These are phyloP conservation scores for Rosa chinensis DNA, from an alignment of 306 rosid genomes.

Conservation along the genomic window DNA sequence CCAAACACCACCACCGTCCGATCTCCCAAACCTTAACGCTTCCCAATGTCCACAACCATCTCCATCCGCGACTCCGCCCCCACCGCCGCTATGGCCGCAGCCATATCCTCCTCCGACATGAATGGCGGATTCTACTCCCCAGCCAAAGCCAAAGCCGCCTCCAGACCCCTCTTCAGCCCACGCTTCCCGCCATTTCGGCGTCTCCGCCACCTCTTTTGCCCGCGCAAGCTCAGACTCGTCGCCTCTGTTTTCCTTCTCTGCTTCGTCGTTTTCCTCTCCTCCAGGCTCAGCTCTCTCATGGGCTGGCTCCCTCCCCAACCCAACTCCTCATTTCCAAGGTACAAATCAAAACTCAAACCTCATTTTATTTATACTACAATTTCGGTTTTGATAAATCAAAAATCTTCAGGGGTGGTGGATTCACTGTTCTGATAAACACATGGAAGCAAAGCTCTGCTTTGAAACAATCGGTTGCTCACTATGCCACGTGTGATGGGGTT, in stretches of 20 bases:
- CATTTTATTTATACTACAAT: not conserved
- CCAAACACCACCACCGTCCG: too few relatives aligned
- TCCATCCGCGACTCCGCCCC: slow-evolving; percentile 24
- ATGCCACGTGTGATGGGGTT: slow-evolving; percentile 42
- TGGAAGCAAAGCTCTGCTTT: slow-evolving; percentile 54
- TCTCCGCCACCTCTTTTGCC: slow-evolving; percentile 20
- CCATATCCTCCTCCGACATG: slow-evolving; percentile 20
- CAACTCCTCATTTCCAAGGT: not conserved
- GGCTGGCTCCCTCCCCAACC: slow-evolving; percentile 47
- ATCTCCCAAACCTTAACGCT: not conserved
- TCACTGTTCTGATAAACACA: slow-evolving; percentile 53
- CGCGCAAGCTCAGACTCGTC: slow-evolving; percentile 41
- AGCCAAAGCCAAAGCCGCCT: slow-evolving; percentile 40
- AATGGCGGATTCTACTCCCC: too few relatives aligned
- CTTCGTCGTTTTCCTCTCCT: slow-evolving; percentile 27
- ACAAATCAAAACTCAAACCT: not conserved
- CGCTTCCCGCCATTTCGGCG: slow-evolving; percentile 28
- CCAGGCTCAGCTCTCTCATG: slow-evolving; percentile 42
- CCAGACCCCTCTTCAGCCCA: slow-evolving; percentile 22
- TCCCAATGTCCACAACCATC: slow-evolving; percentile 22
- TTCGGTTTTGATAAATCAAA: not conserved
- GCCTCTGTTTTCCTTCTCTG: slow-evolving; percentile 19
- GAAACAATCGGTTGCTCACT: slow-evolving; percentile 47
- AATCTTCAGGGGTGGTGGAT: slow-evolving; percentile 46
- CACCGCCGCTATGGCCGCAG: not conserved